Evolutionary conservation across 768 basidiomycete species (phyloP).

Genomic region (Termitomyces sp.): DNA sequence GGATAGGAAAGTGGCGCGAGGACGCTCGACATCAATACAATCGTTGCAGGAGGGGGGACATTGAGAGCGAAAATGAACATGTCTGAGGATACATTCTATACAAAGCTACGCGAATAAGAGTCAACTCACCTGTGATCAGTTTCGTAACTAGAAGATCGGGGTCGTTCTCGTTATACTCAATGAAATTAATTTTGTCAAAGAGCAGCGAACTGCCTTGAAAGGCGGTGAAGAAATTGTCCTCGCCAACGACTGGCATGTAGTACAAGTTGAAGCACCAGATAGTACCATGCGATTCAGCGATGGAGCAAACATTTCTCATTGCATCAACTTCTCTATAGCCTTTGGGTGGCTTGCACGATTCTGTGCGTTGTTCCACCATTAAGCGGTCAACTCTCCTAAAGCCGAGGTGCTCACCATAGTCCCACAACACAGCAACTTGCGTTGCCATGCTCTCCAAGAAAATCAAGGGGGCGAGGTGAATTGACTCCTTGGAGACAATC

Average conservation of each 20-base stretch:
- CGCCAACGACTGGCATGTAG: too few species aligned
- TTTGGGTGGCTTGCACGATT: conserved; percentile 24
- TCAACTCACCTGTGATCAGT: conserved; percentile 3
- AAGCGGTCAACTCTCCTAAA: not conserved
- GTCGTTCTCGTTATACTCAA: not conserved
- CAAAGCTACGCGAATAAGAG: not conserved
- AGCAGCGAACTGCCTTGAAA: not conserved
- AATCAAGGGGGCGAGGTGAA: not conserved
- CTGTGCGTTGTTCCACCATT: conserved; percentile 9
- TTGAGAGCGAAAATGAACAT: conserved; percentile 9
- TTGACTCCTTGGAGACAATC: not conserved
- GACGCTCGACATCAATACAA: conserved; percentile 11
- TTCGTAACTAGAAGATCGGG: not conserved
- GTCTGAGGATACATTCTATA: not conserved
- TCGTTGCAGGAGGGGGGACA: conserved; percentile 4
- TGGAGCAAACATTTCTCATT: conserved; percentile 20
- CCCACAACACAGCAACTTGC: conserved; percentile 19
- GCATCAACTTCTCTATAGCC: conserved; percentile 21
- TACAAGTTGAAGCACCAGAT: conserved; percentile 28
- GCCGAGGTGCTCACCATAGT: conserved; percentile 18
- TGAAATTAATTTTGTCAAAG: not conserved
- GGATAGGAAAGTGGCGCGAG: not conserved
- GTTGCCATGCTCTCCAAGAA: not conserved
- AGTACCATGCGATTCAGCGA: conserved; percentile 22
- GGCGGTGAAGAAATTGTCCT: not conserved